Percentiles rank a stretch among this genome's conserved stretches.
Evolutionary conservation across 2,329 filamentous ascomycete species (phyloP).

Genomic region (Paecilomyces formosus): DNA sequence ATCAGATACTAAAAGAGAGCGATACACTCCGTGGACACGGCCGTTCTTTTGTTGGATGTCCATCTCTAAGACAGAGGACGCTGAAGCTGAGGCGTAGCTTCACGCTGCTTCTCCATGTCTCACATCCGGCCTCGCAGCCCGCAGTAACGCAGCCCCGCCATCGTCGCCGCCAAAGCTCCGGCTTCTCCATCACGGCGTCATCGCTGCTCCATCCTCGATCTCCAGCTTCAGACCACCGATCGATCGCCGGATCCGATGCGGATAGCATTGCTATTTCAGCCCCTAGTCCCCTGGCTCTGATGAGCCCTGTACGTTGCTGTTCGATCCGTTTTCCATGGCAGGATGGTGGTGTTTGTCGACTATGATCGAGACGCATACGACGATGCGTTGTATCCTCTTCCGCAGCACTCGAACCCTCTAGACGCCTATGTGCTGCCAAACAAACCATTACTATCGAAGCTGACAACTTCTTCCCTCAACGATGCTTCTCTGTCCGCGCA

Average conservation of each 20-base stretch:
- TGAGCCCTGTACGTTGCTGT: slow-evolving; percentile 3
- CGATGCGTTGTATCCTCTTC: slow-evolving; percentile 14
- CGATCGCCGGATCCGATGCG: background rate
- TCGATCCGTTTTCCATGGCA: slow-evolving; percentile 15
- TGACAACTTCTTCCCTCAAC: slow-evolving; percentile 1
- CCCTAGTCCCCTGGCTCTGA: slow-evolving; percentile 7
- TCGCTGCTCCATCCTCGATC: background rate
- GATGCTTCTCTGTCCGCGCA: background rate
- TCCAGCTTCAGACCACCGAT: background rate
- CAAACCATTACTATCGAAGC: slow-evolving; percentile 15
- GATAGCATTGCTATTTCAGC: background rate
- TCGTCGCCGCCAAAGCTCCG: background rate
- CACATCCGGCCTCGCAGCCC: background rate
- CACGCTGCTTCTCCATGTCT: background rate
- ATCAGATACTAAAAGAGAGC: background rate
- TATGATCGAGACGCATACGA: slow-evolving; percentile 32
- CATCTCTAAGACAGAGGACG: background rate
- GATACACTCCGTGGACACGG: background rate
- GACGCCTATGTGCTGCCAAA: slow-evolving; percentile 12
- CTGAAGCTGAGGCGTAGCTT: background rate
- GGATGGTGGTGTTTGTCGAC: slow-evolving; percentile 44
- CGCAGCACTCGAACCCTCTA: slow-evolving; percentile 7
- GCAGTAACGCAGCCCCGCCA: background rate
- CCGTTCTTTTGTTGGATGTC: too few species aligned
- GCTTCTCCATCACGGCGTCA: background rate